Conservation (phyloP, 2,329 filamentous ascomycete species). For the Colletotrichum lentis region DNA sequence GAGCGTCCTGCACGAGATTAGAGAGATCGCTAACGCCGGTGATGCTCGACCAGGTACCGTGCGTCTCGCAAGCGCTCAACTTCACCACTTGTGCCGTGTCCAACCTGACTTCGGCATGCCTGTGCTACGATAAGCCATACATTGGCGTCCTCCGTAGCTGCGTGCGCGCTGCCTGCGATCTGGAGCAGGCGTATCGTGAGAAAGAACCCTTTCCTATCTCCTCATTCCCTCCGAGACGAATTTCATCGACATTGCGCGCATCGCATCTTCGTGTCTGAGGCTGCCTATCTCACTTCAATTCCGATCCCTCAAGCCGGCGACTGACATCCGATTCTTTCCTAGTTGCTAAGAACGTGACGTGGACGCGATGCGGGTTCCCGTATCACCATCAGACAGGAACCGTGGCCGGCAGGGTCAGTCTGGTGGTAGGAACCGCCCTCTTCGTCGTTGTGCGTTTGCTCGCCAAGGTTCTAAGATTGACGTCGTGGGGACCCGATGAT, state of each 20-base stretch:
- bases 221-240: no score
- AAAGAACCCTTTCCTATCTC: background rate
- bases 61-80: slow-evolving; percentile 19
- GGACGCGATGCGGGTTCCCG: slow-evolving; percentile 17
- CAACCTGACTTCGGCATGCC: slow-evolving; percentile 17
- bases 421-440: slow-evolving; percentile 12
- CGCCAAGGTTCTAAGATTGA: slow-evolving; percentile 18
- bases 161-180: slow-evolving; percentile 10
- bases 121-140: slow-evolving; percentile 17
- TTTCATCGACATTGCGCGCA: background rate
- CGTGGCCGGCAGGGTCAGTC: background rate
- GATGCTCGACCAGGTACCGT: slow-evolving; percentile 1
- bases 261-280: no score
- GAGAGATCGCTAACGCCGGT: background rate
- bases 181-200: slow-evolving; percentile 20
- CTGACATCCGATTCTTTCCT: background rate
- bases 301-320: background rate
- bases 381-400: slow-evolving; percentile 14
- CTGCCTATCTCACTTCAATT: background rate
- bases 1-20: no score
- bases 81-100: slow-evolving; percentile 18
- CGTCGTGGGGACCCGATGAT: slow-evolving; percentile 27
- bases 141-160: slow-evolving; percentile 16
- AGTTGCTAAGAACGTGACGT: slow-evolving; percentile 30
- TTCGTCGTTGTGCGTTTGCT: slow-evolving; percentile 18